Evolutionary conservation across 2,329 filamentous ascomycete species (phyloP), one percentile per base, ranked within the genome.

Genomic region (Byssoonygena ceratinophila): DNA sequence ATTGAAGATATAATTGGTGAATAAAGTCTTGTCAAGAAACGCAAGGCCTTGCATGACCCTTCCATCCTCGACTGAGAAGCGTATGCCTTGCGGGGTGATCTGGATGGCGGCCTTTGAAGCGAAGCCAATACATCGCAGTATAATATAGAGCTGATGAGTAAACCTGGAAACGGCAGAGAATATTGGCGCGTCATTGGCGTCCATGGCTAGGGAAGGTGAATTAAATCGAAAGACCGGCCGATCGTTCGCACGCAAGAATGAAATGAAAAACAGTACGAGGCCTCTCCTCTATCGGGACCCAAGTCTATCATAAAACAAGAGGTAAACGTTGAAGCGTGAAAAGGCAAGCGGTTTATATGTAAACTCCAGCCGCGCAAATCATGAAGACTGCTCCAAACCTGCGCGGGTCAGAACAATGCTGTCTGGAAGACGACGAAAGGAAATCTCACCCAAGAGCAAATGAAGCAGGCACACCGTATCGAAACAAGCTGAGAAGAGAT

Each of bases 291-390:
- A 22, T 16, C 16, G 40, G 40, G 49, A 55, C 55, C 62, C 61
- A 57, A 57, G 56, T 55, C 59, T 67, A 66, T 63, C 58, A 63
- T 68, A 68, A 68, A 71, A 64, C 58, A 51, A 54, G 37, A 56
- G 11, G 16, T 27, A 40, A 14, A 36, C 14, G 25, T 20, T 16
- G 45, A 45, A 49, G 16, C 12, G n/a, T 37, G 29, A 8, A 20
- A 16, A 12, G 23, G 40, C n/a, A n/a, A 39, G 39, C 18, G 18
- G 29, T 12, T 40, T 81, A 98, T 70, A 98, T 88, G 82, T 98
- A 97, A 66, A 98, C 92, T 68, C 92, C 92, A 68, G 92, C 92
- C 55, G 90, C 92, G 73, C 92, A 98, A 73, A 98, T 97, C 85
- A 96, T 95, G 74, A 92, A 96, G 43, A 98, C 89, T 47, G 91